Percentiles rank a stretch among this genome's conserved stretches.
Conservation (phyloP, 495 filamentous ascomycete species). For the Aspergillus ellipticus region DNA sequence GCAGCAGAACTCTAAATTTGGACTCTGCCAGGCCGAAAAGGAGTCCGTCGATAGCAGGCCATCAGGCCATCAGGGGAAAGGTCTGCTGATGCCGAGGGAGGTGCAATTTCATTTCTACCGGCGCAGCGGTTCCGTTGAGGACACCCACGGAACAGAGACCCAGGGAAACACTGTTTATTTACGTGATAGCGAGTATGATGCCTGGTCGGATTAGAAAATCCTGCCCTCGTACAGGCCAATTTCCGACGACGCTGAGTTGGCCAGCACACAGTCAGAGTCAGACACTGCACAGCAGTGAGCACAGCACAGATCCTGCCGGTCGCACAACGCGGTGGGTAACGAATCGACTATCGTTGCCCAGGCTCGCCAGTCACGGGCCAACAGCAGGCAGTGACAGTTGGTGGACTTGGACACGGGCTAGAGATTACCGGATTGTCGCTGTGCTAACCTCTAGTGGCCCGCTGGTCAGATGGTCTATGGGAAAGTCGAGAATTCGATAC, state of each 20-base stretch:
- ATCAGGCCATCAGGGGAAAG: neutral
- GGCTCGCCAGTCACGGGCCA: slow-evolving; percentile 1
- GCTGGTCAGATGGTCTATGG: neutral
- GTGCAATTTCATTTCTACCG: neutral
- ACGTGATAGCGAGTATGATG: neutral
- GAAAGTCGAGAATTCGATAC: neutral
- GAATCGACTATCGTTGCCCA: neutral
- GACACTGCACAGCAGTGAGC: neutral
- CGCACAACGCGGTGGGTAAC: neutral
- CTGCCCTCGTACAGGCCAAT: neutral
- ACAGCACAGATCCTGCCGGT: neutral
- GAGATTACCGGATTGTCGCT: neutral
- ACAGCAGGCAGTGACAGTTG: slow-evolving; percentile 1
- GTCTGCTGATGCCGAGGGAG: neutral
- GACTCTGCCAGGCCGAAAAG: neutral
- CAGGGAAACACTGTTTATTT: slow-evolving; percentile 24
- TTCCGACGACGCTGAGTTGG: neutral
- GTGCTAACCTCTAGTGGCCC: neutral
- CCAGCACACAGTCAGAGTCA: neutral
- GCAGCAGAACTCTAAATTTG: neutral
- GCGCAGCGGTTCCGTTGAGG: slow-evolving; percentile 2
- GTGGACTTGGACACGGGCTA: neutral
- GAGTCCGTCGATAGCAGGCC: neutral
- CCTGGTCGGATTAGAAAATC: too few species aligned
- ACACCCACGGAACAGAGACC: slow-evolving; percentile 12